These are phyloP conservation scores for Cladophialophora chaetospira DNA, from an alignment of 2,329 filamentous ascomycete genomes.

Conservation along the genomic window DNA sequence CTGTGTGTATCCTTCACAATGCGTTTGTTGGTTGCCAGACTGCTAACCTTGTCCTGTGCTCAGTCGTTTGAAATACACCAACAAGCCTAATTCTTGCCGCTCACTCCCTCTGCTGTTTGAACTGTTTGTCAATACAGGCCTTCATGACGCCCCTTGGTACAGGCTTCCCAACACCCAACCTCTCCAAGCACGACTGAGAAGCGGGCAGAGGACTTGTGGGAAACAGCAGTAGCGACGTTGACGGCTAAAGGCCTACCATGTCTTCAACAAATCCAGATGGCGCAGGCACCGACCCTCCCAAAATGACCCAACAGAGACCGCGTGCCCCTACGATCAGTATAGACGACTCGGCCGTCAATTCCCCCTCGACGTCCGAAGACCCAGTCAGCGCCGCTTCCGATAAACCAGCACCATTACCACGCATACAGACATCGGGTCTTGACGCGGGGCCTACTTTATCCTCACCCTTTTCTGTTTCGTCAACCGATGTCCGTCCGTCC, in stretches of 20 bases:
- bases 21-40: not conserved
- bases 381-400: constrained; percentile 32
- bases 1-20: constrained; percentile 1
- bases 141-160: not conserved
- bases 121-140: not conserved
- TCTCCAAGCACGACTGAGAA: constrained; percentile 1
- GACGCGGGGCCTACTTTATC: constrained; percentile 39
- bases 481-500: constrained; percentile 55
- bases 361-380: constrained; percentile 10
- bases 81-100: constrained; percentile 10
- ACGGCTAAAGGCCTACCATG: constrained; percentile 20
- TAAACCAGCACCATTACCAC: constrained; percentile 41
- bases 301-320: constrained; percentile 13
- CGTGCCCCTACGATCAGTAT: constrained; percentile 59
- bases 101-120: constrained; percentile 11
- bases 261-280: constrained; percentile 15
- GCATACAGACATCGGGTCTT: constrained; percentile 42
- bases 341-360: constrained; percentile 53
- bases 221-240: too few relatives aligned
- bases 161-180: not conserved
- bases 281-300: constrained; percentile 19
- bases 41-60: constrained; percentile 8
- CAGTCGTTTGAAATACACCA: constrained; percentile 6
- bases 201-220: too few relatives aligned
- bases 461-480: constrained; percentile 40